phyloP scores from a whole-genome alignment of 805 yeast species.

The Saccharomyces mikatae region DNA sequence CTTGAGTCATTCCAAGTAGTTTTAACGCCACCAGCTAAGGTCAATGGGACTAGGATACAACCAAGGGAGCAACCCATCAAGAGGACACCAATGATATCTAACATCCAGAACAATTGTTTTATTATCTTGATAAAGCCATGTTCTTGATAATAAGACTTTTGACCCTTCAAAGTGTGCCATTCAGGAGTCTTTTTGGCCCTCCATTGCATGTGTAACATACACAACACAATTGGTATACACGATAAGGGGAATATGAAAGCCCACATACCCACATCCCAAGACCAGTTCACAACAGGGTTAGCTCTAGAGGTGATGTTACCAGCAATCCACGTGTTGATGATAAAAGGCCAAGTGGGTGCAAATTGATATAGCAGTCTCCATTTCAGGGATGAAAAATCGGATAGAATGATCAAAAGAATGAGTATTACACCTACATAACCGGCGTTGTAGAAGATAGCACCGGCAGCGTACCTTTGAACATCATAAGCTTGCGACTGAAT shows the following conservation, averaged over 20 bases:
- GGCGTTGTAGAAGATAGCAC: conserved; percentile 39
- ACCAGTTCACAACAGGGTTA: conserved; percentile 38
- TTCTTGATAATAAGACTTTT: conserved; percentile 33
- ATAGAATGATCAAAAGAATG: conserved; percentile 47
- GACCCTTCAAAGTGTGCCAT: conserved; percentile 36
- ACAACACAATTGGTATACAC: conserved; percentile 49
- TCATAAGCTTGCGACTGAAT: conserved; percentile 49
- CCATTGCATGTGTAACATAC: conserved; percentile 49
- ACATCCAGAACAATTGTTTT: conserved; percentile 47
- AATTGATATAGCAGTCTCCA: conserved; percentile 64
- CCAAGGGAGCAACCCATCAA: conserved; percentile 51
- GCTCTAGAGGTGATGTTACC: conserved; percentile 45
- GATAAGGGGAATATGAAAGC: conserved; percentile 65
- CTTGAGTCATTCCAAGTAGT: conserved; percentile 52
- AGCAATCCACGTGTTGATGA: conserved; percentile 71
- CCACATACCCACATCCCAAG: conserved; percentile 78
- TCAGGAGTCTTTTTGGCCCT: conserved; percentile 47
- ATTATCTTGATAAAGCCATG: conserved; percentile 31
- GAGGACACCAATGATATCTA: conserved; percentile 58
- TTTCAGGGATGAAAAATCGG: conserved; percentile 60
- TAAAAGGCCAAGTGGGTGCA: conserved; percentile 61
- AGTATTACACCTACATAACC: conserved; percentile 62
- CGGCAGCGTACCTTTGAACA: conserved; percentile 47
- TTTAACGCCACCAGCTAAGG: conserved; percentile 60
- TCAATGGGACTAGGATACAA: conserved; percentile 61